Evolutionary conservation across 1,139 yeast genomes (phyloP), one percentile per base, ranked within the genome.

Genomic region (Kluyveromyces sp.): DNA sequence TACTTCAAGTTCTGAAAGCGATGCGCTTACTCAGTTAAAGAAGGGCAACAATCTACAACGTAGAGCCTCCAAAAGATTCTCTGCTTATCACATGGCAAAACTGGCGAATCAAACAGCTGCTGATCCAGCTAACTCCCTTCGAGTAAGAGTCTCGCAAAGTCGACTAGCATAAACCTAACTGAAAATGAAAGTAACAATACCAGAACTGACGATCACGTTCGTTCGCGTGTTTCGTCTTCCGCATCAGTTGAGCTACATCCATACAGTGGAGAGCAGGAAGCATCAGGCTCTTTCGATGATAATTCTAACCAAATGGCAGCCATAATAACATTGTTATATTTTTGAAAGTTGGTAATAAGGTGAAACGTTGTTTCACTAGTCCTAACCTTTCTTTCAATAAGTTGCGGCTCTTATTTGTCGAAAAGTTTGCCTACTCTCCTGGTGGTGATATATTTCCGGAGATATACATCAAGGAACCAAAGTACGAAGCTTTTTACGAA

Each of bases 61-160:
- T 53, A 76, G 97, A 50, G 98, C 98, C 0, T 89, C 97, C 25
- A 64, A 64, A 46, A 70, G 98, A 50, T 92, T 84, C 60, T 87
- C 96, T 28, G 96, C 97, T 0, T 92, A 89, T 53, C 97, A 92
- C 60, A 85, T 83, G 66, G 90, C 95, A 1, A 86, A 84, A 57
- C 72, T 86, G 27, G 74, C 89, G 0, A 81, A 78, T 53, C 72
- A 69, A 53, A 69, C 72, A 4, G 74, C 72, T 3, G 65, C 65
- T 1, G 67, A 65, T 7, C 48, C 50, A 4, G 25, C 38, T 28
- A 45, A 39, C 34, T 34, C 43, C 4, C 43, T n/a, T 7, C 37
- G 2, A 29, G 39, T 2, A 41, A 41, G 28, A 34, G 29, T 30
- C 26, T 34, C 7, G 7, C 38, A 25, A 6, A 34, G 10, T 39